Evolutionary conservation across 1,139 yeast species (phyloP), one percentile per base, ranked within the genome.

Genomic region (Eremothecium coryli): DNA sequence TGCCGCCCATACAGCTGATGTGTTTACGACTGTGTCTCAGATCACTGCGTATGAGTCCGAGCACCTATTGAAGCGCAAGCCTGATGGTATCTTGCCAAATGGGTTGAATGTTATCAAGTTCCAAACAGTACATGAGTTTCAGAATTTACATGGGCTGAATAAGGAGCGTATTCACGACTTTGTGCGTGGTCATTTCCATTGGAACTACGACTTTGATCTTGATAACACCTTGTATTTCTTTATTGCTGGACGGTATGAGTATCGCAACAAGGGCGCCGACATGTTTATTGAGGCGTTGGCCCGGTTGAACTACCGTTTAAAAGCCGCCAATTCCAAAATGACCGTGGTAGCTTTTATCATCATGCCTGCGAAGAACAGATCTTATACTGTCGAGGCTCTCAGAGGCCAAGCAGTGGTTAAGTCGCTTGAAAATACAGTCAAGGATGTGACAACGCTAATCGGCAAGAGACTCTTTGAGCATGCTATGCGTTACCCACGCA

Each of bases 291-390:
- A 90, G 61, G 69, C 95, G 2, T 70, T 90, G 49, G 97, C 97
- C 1, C 72, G 98, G 49, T 72, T 90, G 54, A 90, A 90, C 62
- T 90, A 88, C 59, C 72, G 76, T 44, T 72, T 90, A 54, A 86
- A 90, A 64, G 78, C 75, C 43, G 61, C 76, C 5, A 86, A 85
- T 26, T 82, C 95, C 10, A 82, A 82, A 50, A 81, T 79, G 68
- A 90, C 97, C 0, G 93, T 90, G 22, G 96, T 90, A 32, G 97
- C 97, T n/a, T 90, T 90, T 58, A 84, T 90, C 52, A 88, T 90
- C 59, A 90, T 90, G 98, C 98, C 98, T 2, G 97, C 96, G 14
- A 76, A 79, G 38, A 88, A 94, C 38, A 80, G 80, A 50, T 86
- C 96, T 1, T 90, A 86, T 62, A 90, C 97, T 1, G 94, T 86